These are phyloP conservation scores for Moniliella sp. DNA, from an alignment of 1,284 basidiomycete genomes.

Conservation along the genomic window DNA sequence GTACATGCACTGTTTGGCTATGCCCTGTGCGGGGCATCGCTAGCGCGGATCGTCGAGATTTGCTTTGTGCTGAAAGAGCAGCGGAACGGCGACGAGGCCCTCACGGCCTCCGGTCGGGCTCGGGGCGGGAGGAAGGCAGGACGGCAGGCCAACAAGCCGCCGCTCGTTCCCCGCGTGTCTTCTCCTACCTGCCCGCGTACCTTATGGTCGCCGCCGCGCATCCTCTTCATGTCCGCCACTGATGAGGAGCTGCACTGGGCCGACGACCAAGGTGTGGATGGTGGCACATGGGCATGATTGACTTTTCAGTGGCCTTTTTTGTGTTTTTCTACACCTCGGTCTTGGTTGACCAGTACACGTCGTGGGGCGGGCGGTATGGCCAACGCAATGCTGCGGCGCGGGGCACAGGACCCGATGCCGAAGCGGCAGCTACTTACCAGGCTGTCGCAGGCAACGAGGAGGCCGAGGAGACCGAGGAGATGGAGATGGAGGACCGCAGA, in stretches of 20 bases:
- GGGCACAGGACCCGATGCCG: no score
- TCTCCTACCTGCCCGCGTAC: constrained; percentile 27
- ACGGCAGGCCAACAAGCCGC: no score
- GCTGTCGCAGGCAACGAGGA: no score
- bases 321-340: constrained; percentile 23
- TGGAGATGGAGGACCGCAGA: no score
- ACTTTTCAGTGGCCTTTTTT: constrained; percentile 18
- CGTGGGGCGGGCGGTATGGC: neutral
- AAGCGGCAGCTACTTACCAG: no score
- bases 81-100: constrained; percentile 11
- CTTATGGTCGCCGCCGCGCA: constrained; percentile 18
- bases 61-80: constrained; percentile 46
- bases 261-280: constrained; percentile 18
- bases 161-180: no score
- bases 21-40: constrained; percentile 63
- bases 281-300: constrained; percentile 29
- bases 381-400: no score
- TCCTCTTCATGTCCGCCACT: constrained; percentile 31
- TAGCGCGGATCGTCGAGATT: constrained; percentile 62
- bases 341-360: neutral
- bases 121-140: no score
- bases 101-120: constrained; percentile 4
- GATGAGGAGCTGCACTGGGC: constrained; percentile 32
- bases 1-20: constrained; percentile 65
- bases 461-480: no score